These are phyloP conservation scores for Cotoneaster glaucophyllus DNA, from an alignment of 306 rosid genomes.

Conservation along the genomic window DNA sequence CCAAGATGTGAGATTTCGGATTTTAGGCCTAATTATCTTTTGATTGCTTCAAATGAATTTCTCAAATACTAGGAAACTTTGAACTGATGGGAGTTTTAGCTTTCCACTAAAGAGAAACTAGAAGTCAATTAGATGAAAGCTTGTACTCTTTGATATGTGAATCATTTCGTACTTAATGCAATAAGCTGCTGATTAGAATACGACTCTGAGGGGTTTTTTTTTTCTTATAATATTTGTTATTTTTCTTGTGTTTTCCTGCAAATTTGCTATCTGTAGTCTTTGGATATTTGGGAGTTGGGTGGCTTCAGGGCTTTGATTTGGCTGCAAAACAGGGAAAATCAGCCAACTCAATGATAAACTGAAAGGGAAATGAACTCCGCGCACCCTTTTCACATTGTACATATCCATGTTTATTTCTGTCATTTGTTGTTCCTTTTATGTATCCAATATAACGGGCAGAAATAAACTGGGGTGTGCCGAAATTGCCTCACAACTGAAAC, in stretches of 20 bases:
- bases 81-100: not conserved
- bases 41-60: slow-evolving; percentile 8
- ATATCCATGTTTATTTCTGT: too few relatives aligned
- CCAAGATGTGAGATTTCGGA: slow-evolving; percentile 62
- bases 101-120: not conserved
- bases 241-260: not conserved
- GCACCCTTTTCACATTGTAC: too few relatives aligned
- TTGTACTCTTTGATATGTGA: not conserved
- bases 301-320: too few relatives aligned
- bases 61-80: not conserved
- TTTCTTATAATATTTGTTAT: not conserved
- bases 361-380: too few relatives aligned
- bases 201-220: not conserved
- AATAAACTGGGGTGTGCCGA: too few relatives aligned
- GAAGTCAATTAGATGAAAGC: slow-evolving; percentile 10
- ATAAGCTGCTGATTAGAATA: not conserved
- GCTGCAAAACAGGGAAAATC: too few relatives aligned
- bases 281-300: too few relatives aligned
- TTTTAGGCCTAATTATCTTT: not conserved
- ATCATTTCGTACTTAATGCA: not conserved
- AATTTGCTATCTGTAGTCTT: not conserved
- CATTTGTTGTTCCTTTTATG: too few relatives aligned
- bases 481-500: too few relatives aligned
- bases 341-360: too few relatives aligned
- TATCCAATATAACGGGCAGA: too few relatives aligned